Percentiles rank a stretch among this genome's conserved stretches.
Evolutionary conservation across 768 basidiomycete genomes (phyloP).

Genomic region (Calocybe indica): DNA sequence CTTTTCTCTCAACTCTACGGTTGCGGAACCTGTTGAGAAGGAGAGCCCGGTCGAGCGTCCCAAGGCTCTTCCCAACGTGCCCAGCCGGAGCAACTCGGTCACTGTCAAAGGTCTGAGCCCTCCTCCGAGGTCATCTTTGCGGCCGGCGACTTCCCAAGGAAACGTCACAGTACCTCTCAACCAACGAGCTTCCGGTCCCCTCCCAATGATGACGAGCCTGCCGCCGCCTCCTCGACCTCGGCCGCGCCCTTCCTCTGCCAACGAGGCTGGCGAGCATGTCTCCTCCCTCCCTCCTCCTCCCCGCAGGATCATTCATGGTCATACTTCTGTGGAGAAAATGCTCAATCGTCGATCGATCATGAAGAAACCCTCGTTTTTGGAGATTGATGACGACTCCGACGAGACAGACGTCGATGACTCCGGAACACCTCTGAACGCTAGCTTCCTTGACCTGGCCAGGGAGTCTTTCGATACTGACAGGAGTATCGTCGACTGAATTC

Average conservation of each 20-base stretch:
- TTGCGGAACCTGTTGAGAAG: neutral
- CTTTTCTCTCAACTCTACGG: too few species aligned
- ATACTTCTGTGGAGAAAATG: slow-evolving; percentile 30
- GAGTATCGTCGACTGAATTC: slow-evolving; percentile 18
- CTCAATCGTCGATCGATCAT: slow-evolving; percentile 48
- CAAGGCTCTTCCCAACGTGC: neutral
- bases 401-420: slow-evolving; percentile 20
- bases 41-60: neutral
- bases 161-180: slow-evolving; percentile 14
- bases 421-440: slow-evolving; percentile 22
- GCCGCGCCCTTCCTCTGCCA: slow-evolving; percentile 14
- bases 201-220: slow-evolving; percentile 29
- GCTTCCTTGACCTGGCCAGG: slow-evolving; percentile 47
- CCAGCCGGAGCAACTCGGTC: slow-evolving; percentile 13
- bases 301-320: slow-evolving; percentile 22
- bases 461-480: slow-evolving; percentile 45
- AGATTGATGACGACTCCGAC: slow-evolving; percentile 51
- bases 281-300: slow-evolving; percentile 24
- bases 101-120: slow-evolving; percentile 9
- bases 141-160: slow-evolving; percentile 31
- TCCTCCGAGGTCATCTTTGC: slow-evolving; percentile 8
- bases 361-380: slow-evolving; percentile 68
- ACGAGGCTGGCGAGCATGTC: neutral
- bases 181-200: slow-evolving; percentile 13
- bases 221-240: slow-evolving; percentile 52